Conservation (phyloP, 192 early-diverging fungal genomes). For the Podila minutissima region DNA sequence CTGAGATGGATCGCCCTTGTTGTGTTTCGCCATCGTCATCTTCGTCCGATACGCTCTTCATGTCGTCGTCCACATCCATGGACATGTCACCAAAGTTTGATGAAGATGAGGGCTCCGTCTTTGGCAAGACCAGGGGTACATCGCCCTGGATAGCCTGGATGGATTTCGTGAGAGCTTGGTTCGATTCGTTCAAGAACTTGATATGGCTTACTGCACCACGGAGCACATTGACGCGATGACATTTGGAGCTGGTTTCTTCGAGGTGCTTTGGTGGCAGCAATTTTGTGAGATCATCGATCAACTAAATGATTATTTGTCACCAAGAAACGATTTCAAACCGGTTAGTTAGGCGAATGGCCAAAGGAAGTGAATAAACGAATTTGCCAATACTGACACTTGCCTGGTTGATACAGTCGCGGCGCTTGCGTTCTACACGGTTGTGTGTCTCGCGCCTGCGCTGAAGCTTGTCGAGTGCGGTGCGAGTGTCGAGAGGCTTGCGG, state of each 20-base stretch:
- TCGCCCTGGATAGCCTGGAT: constrained; percentile 15
- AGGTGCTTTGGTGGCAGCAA: constrained; percentile 21
- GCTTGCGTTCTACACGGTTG: constrained; percentile 79
- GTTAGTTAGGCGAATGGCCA: background rate
- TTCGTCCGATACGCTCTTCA: constrained; percentile 13
- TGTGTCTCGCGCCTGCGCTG: constrained; percentile 82
- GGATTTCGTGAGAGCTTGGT: constrained; percentile 20
- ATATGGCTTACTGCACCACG: constrained; percentile 42
- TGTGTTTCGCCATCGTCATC: constrained; percentile 3
- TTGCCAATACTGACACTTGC: constrained; percentile 9
- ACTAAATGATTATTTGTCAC: background rate
- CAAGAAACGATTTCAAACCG: background rate
- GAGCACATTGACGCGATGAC: constrained; percentile 43
- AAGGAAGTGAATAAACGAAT: constrained; percentile 16
- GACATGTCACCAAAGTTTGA: constrained; percentile 6
- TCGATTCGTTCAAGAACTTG: constrained; percentile 44
- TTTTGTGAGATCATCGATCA: constrained; percentile 29
- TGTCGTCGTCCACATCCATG: constrained; percentile 28
- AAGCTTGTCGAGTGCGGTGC: constrained; percentile 75
- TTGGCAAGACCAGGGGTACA: background rate
- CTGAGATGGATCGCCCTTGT: constrained; percentile 1
- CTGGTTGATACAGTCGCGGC: constrained; percentile 79
- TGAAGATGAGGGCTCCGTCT: background rate
- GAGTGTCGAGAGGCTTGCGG: constrained; percentile 36
- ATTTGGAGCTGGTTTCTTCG: constrained; percentile 28